Base-by-base conservation (phyloP, 441 rosid species). In the Brassica hybrid region DNA sequence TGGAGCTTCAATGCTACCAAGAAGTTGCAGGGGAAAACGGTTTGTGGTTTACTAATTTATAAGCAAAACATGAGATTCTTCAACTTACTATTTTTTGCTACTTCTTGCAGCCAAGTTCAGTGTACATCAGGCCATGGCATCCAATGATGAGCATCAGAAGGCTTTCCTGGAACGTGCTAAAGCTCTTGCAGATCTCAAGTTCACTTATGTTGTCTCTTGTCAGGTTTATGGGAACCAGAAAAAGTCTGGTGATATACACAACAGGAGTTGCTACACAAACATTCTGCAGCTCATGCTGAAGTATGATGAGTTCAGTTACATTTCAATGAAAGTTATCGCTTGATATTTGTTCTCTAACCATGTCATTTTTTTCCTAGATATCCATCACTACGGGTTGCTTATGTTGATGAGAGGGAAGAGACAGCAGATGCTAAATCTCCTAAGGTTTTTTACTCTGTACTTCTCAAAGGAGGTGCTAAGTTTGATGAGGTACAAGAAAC, bases 161-260 rank as follows among this genome's bases (percentile, higher is more conserved):
- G 80, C 56, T 72, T 82, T 70, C 58, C 1, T 19, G 52, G 91
- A 87, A 48, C 78, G 58, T 69, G 94, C 88, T 7, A 87, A 85
- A 77, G 98, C 98, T 75, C 85, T 92, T 56, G 94, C 91, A 4
- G 89, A 92, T 84, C 71, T 96, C 84, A 96, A 96, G 92, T 96
- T 94, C 87, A 94, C 97, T 57, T 96, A 92, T 78, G 98, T 96
- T 71, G 99, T 96, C 66, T 96, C 99, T 66, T 96, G 99, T 86
- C 98, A 96, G 76, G 54, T 92, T 45, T 90, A 90, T 75, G 99
- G 97, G 27, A 79, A 79, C 81, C 97, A 89, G 83, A 96, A 94
- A 83, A 89, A 88, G 82, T 85, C 97, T 6, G 34, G 82, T 67
- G 94, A 94, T 80, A 6, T 7, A 38, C 85, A 58, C 61, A 94